A percentile compares a stretch with the other conserved stretches of the same genome.
phyloP scores from a whole-genome alignment of 1,284 basidiomycete genomes.

The Puccinia horiana region DNA sequence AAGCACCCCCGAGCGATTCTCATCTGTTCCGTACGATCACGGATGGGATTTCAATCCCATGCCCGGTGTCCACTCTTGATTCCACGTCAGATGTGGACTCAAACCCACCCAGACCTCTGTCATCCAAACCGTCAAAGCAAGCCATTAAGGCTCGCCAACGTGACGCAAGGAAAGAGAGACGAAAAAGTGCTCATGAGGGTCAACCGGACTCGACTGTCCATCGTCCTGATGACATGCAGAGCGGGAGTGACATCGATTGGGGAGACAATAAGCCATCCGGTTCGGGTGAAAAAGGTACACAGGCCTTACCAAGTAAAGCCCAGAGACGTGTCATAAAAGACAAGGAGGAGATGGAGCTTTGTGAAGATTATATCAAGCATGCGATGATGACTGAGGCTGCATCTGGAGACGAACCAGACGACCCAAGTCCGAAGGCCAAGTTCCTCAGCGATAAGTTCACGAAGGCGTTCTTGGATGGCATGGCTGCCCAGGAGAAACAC shows the following conservation, averaged over 20 bases:
- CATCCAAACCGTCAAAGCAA: slow-evolving; percentile 6
- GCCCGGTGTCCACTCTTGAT: not conserved
- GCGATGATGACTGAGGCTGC: slow-evolving; percentile 1
- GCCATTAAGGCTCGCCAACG: not conserved
- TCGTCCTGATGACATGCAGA: not conserved
- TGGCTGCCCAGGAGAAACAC: slow-evolving; percentile 8
- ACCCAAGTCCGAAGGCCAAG: not conserved
- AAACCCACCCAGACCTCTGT: not conserved
- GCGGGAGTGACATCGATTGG: slow-evolving; percentile 33
- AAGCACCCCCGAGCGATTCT: not conserved
- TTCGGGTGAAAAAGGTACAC: not conserved
- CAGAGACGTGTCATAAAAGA: slow-evolving; percentile 6
- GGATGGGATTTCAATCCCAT: not conserved
- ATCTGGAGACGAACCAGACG: slow-evolving; percentile 22
- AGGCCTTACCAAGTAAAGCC: not conserved
- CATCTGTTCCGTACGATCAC: slow-evolving; percentile 27
- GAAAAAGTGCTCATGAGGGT: not conserved
- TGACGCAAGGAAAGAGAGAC: slow-evolving; percentile 8
- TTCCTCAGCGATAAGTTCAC: slow-evolving; percentile 10
- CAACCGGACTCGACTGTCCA: not conserved
- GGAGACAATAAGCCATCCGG: not conserved
- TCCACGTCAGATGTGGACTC: not conserved
- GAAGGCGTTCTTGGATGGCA: slow-evolving; percentile 15
- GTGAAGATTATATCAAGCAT: slow-evolving; percentile 32
- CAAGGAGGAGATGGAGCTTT: slow-evolving; percentile 24